Evolutionary conservation across 345 rosid species (phyloP), one percentile per base, ranked within the genome.

Genomic region (Gossypium sturtianum): DNA sequence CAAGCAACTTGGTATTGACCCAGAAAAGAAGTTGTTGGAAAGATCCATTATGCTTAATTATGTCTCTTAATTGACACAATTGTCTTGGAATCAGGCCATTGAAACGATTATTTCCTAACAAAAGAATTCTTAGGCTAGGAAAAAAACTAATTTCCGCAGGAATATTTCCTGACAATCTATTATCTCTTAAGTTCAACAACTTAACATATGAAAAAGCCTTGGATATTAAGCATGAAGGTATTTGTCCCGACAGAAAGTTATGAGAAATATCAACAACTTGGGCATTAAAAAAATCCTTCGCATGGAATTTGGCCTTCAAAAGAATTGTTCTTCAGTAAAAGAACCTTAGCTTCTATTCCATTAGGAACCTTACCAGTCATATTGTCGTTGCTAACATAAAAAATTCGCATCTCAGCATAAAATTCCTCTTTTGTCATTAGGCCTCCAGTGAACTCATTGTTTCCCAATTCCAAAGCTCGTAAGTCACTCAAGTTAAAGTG

Each of bases 331-430:
- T 38, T 19, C n/a, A 23, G 17, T 15, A 34, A 34, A 62, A 62
- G 66, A 23, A 58, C 12, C 2, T 4, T 13, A 9, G 43, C 34
- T 8, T 12, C 47, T 3, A 79, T 48, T 66, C 80, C 75, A 11
- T 56, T 3, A 2, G 80, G 82, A 58, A 84, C 60, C 1, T 4
- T 2, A 0, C 80, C 80, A 0, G 29, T 4, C 49, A 84, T 61
- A 23, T 3, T 7, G 22, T 84, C 80, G 4, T 68, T 41, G 60
- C 72, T 60, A 34, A 82, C 44, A 68, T 82, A 79, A 22, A 72
- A 48, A 13, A 67, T 1, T 0, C 0, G 0, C 15, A 67, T 2
- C 4, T 0, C 27, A 7, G 2, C 1, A 12, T 22, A 19, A 27
- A 66, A 19, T 43, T 67, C 54, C 10, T 2, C 8, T 8, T 34